Evolutionary conservation across 2,329 filamentous ascomycete species (phyloP), one percentile per base, ranked within the genome.

Genomic region (Scedosporium boydii): DNA sequence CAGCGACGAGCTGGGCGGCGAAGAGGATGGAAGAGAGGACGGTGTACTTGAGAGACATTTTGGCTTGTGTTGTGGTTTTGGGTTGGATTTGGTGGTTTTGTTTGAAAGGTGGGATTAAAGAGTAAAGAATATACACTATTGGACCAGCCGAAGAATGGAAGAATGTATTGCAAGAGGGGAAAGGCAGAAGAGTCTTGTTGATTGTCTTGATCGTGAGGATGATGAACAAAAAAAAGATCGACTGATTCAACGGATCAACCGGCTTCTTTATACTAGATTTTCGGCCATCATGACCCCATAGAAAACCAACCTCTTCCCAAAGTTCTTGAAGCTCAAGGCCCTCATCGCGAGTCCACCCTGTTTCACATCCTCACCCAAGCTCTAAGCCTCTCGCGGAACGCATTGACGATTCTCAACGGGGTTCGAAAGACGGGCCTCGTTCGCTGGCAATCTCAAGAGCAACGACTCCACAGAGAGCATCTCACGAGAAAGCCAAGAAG

Each of bases 1-100:
- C 83, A 66, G 83, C 77, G 65, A 82, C 84, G 60, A 87, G 78
- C 66, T 80, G 75, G 68, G 78, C 78, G 65, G 79, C 74, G 67
- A 82, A 76, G 69, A 86, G 71, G 72, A 84, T 75, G 69, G 78
- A 74, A 69, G 83, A 72, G 66, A 74, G 65, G 64, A 77, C 29
- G 64, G 73, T 53, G 59, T 66, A 66, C 66, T 73, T 75, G 69
- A 71, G 64, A 61, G 68, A 66, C 70, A 74, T 75, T 27, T 62
- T 71, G 66, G 9, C 12, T 42, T 21, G 7, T 16, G 53, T 56
- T 56, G 53, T 58, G 6, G 55, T 41, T 34, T 29, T 18, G 18
- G 27, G 7, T 34, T 26, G n/a, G 26, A 14, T 3, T 21, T 9
- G 38, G 59, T 10, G 1, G 16, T 26, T 53, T 51, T 21, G 23